Evolutionary conservation across 305 asterid genomes (phyloP).

Genomic region (Fraxinus paxiana): DNA sequence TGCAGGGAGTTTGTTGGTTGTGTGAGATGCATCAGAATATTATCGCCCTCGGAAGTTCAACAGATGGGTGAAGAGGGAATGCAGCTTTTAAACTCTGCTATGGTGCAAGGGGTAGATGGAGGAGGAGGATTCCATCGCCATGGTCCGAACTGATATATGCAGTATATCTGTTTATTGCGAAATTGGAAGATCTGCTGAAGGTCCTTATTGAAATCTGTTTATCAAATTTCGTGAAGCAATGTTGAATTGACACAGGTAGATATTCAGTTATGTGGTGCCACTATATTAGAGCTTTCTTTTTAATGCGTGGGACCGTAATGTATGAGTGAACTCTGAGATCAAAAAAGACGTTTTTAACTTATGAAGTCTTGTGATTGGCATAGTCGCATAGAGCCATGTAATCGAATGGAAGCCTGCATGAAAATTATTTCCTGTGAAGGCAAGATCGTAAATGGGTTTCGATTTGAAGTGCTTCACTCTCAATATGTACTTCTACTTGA

Average conservation of each 20-base stretch:
- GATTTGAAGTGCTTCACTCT: neutral
- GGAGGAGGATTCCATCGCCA: constrained; percentile 25
- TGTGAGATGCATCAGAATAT: constrained; percentile 72
- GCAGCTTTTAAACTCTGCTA: constrained; percentile 71
- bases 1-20: constrained; percentile 82
- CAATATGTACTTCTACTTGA: neutral
- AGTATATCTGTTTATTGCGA: neutral
- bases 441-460: neutral
- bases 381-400: neutral
- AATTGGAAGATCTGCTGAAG: neutral
- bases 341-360: neutral
- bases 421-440: neutral
- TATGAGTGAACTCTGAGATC: constrained; percentile 4
- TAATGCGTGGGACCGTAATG: constrained; percentile 14
- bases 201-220: neutral
- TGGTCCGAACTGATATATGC: constrained; percentile 20
- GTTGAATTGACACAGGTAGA: neutral
- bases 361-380: neutral
- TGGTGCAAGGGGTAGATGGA: constrained; percentile 38
- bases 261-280: neutral
- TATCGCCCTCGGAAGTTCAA: constrained; percentile 79
- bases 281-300: constrained; percentile 1
- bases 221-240: neutral
- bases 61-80: constrained; percentile 94
- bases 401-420: neutral